Evolutionary conservation across 2,329 filamentous ascomycete species (phyloP).

Genomic region (Alternaria conjuncta): DNA sequence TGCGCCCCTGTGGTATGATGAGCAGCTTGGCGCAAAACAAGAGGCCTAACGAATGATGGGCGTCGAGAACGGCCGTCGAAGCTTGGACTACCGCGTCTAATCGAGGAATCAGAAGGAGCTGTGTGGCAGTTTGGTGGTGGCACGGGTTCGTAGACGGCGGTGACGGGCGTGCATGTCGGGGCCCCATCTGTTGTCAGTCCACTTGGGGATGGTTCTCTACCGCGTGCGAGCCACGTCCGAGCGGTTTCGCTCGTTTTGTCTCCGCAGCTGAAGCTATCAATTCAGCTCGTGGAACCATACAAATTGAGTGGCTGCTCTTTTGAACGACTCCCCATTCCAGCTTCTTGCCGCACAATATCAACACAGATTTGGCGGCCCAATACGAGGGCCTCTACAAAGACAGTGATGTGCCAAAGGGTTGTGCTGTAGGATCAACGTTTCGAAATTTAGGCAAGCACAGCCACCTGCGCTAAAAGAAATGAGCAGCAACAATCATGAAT

Average conservation of each 20-base stretch:
- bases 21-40: constrained; percentile 11
- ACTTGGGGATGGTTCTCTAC: constrained; percentile 15
- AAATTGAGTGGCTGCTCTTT: constrained; percentile 11
- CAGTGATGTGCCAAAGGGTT: constrained; percentile 13
- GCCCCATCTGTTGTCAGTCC: constrained; percentile 18
- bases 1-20: constrained; percentile 16
- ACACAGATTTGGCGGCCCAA: background rate
- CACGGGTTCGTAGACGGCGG: constrained; percentile 22
- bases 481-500: constrained; percentile 23
- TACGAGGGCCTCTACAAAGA: constrained; percentile 2
- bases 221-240: constrained; percentile 28
- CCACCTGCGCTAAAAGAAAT: constrained; percentile 41
- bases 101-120: constrained; percentile 12
- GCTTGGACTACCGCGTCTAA: constrained; percentile 12
- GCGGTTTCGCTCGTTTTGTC: constrained; percentile 23
- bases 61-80: constrained; percentile 12
- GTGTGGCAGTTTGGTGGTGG: constrained; percentile 31
- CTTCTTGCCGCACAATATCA: background rate
- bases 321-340: background rate
- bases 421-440: constrained; percentile 13
- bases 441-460: constrained; percentile 29
- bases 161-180: constrained; percentile 13
- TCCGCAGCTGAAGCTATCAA: constrained; percentile 25
- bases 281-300: constrained; percentile 31
- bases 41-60: constrained; percentile 24